Evolutionary conservation across 257 asterid genomes (phyloP).

Genomic region (Schizonepeta tenuifolia): DNA sequence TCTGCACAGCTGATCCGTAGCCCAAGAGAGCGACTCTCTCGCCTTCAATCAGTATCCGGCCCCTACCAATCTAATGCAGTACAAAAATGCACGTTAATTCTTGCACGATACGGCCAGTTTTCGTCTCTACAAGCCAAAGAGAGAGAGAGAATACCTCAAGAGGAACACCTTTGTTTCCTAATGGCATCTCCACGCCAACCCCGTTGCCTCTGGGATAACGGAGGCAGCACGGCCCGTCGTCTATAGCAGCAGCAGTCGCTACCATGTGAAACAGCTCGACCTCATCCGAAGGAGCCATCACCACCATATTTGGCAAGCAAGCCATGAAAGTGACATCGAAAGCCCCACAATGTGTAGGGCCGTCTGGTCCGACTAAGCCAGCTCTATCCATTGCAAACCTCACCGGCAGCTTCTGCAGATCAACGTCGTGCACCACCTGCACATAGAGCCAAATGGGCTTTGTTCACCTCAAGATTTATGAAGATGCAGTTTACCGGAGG

Average conservation of each 20-base stretch:
- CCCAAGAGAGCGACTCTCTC: constrained; percentile 36
- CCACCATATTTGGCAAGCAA: constrained; percentile 98
- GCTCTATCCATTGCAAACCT: constrained; percentile 97
- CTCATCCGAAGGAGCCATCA: constrained; percentile 97
- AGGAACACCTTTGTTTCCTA: constrained; percentile 63
- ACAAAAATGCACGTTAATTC: neutral
- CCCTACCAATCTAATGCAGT: constrained; percentile 26
- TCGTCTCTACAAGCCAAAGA: neutral
- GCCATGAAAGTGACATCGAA: constrained; percentile 90
- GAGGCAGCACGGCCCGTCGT: constrained; percentile 89
- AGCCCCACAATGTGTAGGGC: constrained; percentile 95
- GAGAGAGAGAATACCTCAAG: constrained; percentile 50
- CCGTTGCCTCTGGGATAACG: constrained; percentile 87
- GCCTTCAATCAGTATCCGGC: constrained; percentile 30
- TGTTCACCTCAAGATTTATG: neutral
- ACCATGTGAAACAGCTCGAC: constrained; percentile 93
- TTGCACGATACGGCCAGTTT: neutral
- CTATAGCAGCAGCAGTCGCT: constrained; percentile 94
- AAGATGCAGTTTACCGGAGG: neutral
- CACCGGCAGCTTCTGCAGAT: constrained; percentile 95
- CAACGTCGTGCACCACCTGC: constrained; percentile 96
- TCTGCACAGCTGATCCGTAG: constrained; percentile 28
- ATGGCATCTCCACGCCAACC: constrained; percentile 55
- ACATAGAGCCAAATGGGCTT: neutral
- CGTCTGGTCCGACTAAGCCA: constrained; percentile 96